phyloP scores from a whole-genome alignment of 306 rosid genomes.

The Lotus japonicus region DNA sequence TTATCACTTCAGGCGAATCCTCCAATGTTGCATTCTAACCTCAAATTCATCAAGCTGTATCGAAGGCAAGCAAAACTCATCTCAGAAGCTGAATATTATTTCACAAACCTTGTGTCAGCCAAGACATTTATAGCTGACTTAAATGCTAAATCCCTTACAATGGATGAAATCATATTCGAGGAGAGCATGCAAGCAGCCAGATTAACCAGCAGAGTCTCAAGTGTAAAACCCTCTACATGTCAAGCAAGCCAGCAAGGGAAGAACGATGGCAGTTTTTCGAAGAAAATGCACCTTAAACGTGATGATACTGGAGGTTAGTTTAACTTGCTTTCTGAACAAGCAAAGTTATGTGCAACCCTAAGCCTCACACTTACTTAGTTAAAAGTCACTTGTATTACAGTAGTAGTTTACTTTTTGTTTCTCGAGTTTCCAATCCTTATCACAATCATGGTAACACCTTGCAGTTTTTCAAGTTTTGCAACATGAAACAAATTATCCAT shows the following conservation, averaged over 20 bases:
- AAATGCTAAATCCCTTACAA: conserved; percentile 54
- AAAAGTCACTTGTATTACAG: background rate
- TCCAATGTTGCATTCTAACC: conserved; percentile 69
- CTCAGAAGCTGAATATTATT: conserved; percentile 67
- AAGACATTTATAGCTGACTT: conserved; percentile 52
- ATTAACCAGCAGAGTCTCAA: conserved; percentile 12
- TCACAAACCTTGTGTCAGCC: conserved; percentile 62
- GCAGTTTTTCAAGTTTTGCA: conserved; percentile 17
- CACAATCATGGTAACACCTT: background rate
- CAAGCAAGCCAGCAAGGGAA: conserved; percentile 21
- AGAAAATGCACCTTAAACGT: conserved; percentile 3
- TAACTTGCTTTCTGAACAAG: background rate
- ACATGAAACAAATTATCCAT: conserved; percentile 42
- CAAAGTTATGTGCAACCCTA: background rate
- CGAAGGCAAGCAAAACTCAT: conserved; percentile 63
- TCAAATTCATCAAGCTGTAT: conserved; percentile 50
- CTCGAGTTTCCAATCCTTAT: background rate
- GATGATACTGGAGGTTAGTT: conserved; percentile 34
- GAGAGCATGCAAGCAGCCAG: conserved; percentile 56
- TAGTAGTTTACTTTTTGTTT: background rate
- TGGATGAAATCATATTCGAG: conserved; percentile 51
- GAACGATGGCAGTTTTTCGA: conserved; percentile 15
- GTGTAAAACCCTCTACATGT: conserved; percentile 12
- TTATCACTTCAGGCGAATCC: conserved; percentile 57
- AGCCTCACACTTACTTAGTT: background rate